Conservation (phyloP, 495 filamentous ascomycete genomes). For the Penicillium tannophilum region DNA sequence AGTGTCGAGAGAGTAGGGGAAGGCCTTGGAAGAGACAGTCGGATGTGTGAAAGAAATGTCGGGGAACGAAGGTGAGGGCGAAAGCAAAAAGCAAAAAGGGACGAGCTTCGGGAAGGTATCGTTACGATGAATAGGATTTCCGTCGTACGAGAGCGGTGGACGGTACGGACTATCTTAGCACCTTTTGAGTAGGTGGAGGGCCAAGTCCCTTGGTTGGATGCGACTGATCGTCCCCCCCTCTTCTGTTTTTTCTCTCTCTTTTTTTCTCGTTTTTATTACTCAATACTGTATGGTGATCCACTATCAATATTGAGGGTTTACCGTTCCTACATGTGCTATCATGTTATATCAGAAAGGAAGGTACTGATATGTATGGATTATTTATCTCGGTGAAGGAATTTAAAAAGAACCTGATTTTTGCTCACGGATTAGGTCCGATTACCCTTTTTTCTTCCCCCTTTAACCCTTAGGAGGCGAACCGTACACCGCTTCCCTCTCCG, state of each 20-base stretch:
- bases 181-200: conserved; percentile 28
- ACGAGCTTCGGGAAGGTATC: conserved; percentile 1
- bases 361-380: not conserved
- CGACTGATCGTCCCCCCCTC: conserved; percentile 25
- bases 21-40: not conserved
- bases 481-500: conserved; percentile 15
- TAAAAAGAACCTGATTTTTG: not conserved
- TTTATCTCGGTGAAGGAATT: not conserved
- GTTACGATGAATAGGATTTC: conserved; percentile 14
- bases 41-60: conserved; percentile 5
- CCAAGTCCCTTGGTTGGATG: conserved; percentile 22
- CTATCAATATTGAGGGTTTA: no score
- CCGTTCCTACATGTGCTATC: no score
- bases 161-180: conserved; percentile 27
- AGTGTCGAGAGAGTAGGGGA: not conserved
- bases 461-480: not conserved
- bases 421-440: not conserved
- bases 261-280: conserved; percentile 1
- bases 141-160: conserved; percentile 7
- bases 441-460: conserved; percentile 4
- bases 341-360: no score
- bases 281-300: not conserved
- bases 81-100: conserved; percentile 16
- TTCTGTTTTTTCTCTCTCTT: not conserved
- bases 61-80: conserved; percentile 5